Evolutionary conservation across 495 filamentous ascomycete genomes (phyloP).

Genomic region (Physcia stellaris): DNA sequence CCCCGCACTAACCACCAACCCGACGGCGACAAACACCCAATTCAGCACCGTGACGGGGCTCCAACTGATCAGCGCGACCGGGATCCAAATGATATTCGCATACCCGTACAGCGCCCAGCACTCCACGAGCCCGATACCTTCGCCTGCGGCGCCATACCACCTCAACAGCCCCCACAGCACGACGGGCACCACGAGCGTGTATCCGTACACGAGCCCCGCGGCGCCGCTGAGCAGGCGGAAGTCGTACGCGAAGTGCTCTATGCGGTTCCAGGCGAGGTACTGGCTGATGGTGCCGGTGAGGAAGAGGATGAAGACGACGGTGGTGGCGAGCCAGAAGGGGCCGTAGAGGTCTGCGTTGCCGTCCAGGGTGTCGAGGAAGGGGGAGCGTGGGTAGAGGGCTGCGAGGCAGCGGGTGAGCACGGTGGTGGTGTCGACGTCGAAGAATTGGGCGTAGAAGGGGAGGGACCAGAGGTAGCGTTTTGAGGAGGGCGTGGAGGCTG

Average conservation of each 20-base stretch:
- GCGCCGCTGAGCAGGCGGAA: constrained; percentile 72
- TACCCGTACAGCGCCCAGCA: constrained; percentile 93
- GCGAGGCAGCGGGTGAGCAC: constrained; percentile 74
- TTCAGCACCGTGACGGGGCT: constrained; percentile 74
- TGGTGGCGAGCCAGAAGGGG: constrained; percentile 97
- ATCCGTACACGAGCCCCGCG: constrained; percentile 85
- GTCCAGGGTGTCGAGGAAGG: constrained; percentile 92
- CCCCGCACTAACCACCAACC: constrained; percentile 71
- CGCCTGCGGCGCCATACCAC: constrained; percentile 84
- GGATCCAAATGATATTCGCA: constrained; percentile 90
- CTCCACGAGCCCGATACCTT: constrained; percentile 67
- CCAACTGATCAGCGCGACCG: constrained; percentile 83
- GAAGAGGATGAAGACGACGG: constrained; percentile 90
- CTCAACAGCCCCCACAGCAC: constrained; percentile 76
- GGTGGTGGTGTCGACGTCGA: constrained; percentile 87
- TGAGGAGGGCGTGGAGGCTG: constrained; percentile 34
- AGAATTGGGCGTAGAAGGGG: constrained; percentile 92
- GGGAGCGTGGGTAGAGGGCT: constrained; percentile 72
- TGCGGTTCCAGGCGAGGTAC: constrained; percentile 53
- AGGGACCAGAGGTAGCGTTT: constrained; percentile 89
- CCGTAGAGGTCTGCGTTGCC: constrained; percentile 96
- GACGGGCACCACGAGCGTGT: constrained; percentile 72
- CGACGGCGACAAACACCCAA: constrained; percentile 83
- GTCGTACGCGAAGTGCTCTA: constrained; percentile 66
- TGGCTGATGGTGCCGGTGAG: constrained; percentile 86